Base-by-base conservation (phyloP, 192 early-diverging fungal genomes). In the Entomortierella lignicola region DNA sequence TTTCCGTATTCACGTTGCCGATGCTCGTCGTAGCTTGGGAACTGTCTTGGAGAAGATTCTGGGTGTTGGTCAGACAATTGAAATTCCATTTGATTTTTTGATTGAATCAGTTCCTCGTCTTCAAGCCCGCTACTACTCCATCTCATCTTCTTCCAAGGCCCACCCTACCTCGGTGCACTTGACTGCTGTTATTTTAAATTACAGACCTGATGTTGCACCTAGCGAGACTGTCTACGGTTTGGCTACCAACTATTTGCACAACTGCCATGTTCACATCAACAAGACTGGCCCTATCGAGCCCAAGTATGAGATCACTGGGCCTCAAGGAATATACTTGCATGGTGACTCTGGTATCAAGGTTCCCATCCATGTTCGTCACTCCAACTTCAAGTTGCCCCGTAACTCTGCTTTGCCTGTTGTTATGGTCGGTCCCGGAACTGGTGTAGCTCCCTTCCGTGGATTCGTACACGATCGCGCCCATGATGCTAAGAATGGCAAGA, bases 341-440 rank as follows among this genome's bases (percentile, higher is more conserved):
- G 72, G 59, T 8, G 81, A 82, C 12, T 29, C 65, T 30, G 82
- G 80, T 26, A 64, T 92, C 51, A 86, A 90, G 73, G 74, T 94
- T 15, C 96, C 96, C 12, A 80, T 98, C 53, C 96, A 95, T 79
- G 93, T 99, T 62, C 91, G 98, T 60, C 89, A 92, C 48, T 95
- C 92, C 25, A 85, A 89, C 51, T 99, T 99, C 88, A 92, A 94
- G 50, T 86, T 99, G 55, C 98, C 98, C n/a, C 80, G 87, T 27
- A 92, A 96, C 69, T 75, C 86, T 47, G 66, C 85, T 10, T 72
- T 90, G 13, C 98, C 98, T 20, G 83, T 99, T 66, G 89, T 99
- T 34, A 99, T 99, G 98, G 85, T 99, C 34, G 98, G 98, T 0
- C 98, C 98, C n/a, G 98, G 98, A 52, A 99, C 98, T 5, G 98